phyloP scores from a whole-genome alignment of 2,329 filamentous ascomycete genomes.

The Talaromyces sp. region DNA sequence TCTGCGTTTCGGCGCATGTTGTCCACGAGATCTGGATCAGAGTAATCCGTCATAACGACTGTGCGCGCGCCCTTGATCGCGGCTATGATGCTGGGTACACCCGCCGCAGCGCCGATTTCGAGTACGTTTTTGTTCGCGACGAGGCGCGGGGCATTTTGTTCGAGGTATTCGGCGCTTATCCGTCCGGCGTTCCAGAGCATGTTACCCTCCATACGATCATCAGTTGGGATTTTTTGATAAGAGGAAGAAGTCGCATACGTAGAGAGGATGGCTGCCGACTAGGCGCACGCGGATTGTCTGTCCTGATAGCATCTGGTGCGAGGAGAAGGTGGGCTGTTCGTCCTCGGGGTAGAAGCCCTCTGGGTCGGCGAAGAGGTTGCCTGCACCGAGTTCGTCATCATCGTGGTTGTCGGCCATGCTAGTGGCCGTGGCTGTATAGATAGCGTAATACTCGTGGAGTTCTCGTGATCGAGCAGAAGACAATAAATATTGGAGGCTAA shows the following conservation, averaged over 20 bases:
- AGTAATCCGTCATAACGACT: slow-evolving; percentile 81
- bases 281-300: slow-evolving; percentile 67
- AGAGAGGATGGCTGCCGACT: slow-evolving; percentile 82
- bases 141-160: slow-evolving; percentile 59
- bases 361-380: slow-evolving; percentile 72
- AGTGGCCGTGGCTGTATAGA: background rate
- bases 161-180: slow-evolving; percentile 73
- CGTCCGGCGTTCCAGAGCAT: slow-evolving; percentile 87
- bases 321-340: slow-evolving; percentile 68
- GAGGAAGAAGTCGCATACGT: slow-evolving; percentile 52
- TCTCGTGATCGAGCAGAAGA: background rate
- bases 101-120: slow-evolving; percentile 85
- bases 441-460: background rate
- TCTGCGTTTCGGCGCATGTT: slow-evolving; percentile 75
- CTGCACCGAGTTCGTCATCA: slow-evolving; percentile 24
- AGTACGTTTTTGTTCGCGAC: slow-evolving; percentile 69
- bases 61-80: slow-evolving; percentile 66
- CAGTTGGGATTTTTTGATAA: background rate
- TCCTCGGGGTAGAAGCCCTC: slow-evolving; percentile 75
- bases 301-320: slow-evolving; percentile 67
- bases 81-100: slow-evolving; percentile 75
- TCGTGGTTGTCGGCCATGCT: slow-evolving; percentile 23
- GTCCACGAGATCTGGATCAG: slow-evolving; percentile 75
- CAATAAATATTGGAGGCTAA: background rate
- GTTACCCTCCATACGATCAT: slow-evolving; percentile 60